Base-by-base conservation (phyloP, 2,329 filamentous ascomycete species). In the Fusarium camptoceras region DNA sequence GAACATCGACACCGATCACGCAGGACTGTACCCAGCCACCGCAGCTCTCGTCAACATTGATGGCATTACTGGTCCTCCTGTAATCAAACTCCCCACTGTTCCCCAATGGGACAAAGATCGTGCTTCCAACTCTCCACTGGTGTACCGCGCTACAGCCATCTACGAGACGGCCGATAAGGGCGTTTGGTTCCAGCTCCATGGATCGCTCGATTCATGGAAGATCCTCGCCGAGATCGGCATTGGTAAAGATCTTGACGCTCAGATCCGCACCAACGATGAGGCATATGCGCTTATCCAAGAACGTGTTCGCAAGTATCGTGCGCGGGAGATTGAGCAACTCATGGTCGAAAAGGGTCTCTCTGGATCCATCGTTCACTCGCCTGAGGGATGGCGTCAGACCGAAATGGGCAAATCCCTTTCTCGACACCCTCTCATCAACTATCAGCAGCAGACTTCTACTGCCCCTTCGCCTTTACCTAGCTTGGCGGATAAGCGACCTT, bases 181-280 rank as follows among this genome's bases (percentile, higher is more conserved):
- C 2, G 43, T 56, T 2, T 56, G 54, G 54, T 56, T 41, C 4
- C 54, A 56, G 3, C 30, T 56, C 2, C 54, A 56, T 7, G 43
- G 54, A 16, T 56, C 54, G 5, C 20, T 56, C 10, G 74, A 84
- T 15, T 30, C 28, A 30, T 30, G 28, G 28, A 30, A 30, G 7
- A 30, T 30, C 12, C 28, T 30, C 14, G 28, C 28, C 5, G 12
- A 7, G 12, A 30, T 30, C 6, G 28, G 28, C 2, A 30, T 30
- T 30, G 6, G 6, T 7, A 30, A 30, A 3, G 28, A 30, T 30
- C 28, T 30, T 34, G 81, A 46, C 11, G 24, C 6, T 3, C 83
- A 85, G 7, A 79, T 83, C 10, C 28, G 46, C 47, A 56, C 24
- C 15, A 56, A 56, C 1, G 31, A 50, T 1, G 54, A 50, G 10